Evolutionary conservation across 352 stramenopile genomes (phyloP).

Genomic region (Phytophthora ohioensis): DNA sequence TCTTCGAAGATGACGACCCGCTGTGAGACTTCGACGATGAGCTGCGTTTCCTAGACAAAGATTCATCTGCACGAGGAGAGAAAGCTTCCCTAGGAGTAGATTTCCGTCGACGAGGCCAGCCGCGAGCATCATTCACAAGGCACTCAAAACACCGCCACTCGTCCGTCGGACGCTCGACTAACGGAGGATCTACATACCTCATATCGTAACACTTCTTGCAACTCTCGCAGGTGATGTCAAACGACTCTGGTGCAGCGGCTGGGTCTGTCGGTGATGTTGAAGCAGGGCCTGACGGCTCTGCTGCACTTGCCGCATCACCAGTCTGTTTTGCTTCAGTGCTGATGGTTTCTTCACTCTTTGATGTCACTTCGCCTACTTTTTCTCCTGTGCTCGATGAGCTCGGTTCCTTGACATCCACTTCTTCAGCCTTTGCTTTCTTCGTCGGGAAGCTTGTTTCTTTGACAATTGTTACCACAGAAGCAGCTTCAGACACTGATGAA

Average conservation of each 20-base stretch:
- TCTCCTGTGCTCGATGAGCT: constrained; percentile 3
- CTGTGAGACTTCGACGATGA: constrained; percentile 56
- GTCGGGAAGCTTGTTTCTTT: constrained; percentile 1
- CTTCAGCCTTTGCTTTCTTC: constrained; percentile 8
- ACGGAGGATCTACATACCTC: constrained; percentile 82
- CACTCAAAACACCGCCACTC: constrained; percentile 91
- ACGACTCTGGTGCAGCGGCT: constrained; percentile 52
- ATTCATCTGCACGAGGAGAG: constrained; percentile 32
- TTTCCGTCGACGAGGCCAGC: constrained; percentile 76
- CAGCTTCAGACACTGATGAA: neutral
- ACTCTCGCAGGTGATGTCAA: constrained; percentile 81
- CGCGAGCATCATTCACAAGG: constrained; percentile 86
- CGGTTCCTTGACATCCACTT: neutral
- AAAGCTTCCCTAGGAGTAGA: constrained; percentile 39
- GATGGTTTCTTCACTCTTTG: neutral
- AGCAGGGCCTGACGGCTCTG: constrained; percentile 11
- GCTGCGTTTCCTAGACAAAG: constrained; percentile 44
- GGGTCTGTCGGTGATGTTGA: constrained; percentile 36
- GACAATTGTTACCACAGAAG: constrained; percentile 3
- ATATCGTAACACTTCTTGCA: constrained; percentile 88
- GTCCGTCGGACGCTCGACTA: constrained; percentile 73
- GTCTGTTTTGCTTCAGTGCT: constrained; percentile 8
- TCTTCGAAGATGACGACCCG: constrained; percentile 55
- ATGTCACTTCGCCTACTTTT: constrained; percentile 1
- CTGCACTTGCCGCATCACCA: constrained; percentile 5